Conservation (phyloP, 1,284 basidiomycete species). For the Fomitopsis palustris region DNA sequence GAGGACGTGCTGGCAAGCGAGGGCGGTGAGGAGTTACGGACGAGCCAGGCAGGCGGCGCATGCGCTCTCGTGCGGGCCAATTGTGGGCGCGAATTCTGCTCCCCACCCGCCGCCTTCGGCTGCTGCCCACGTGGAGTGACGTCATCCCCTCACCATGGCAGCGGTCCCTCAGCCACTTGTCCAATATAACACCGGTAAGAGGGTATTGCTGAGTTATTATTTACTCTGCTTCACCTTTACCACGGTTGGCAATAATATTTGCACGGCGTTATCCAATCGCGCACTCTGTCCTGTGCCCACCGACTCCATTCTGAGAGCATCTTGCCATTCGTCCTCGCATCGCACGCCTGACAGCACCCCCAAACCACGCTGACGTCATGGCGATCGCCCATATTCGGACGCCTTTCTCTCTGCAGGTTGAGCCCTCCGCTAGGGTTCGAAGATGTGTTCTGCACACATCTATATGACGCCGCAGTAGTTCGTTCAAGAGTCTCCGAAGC, state of each 20-base stretch:
- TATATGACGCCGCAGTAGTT: background rate
- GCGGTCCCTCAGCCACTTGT: background rate
- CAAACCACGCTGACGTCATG: background rate
- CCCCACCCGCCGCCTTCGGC: background rate
- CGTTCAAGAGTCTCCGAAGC: no score
- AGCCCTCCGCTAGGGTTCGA: background rate
- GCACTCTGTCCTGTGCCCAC: background rate
- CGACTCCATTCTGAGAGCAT: background rate
- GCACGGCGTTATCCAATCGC: no score
- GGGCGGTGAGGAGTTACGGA: background rate
- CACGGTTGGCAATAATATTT: no score
- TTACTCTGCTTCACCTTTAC: no score
- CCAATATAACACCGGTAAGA: no score
- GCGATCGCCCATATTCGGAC: background rate
- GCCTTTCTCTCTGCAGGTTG: background rate
- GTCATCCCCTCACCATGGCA: background rate
- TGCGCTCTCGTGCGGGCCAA: background rate
- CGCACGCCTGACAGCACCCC: background rate
- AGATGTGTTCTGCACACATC: background rate
- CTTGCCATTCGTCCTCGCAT: background rate
- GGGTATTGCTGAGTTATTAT: background rate
- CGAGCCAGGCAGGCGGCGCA: background rate
- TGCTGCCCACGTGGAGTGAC: background rate
- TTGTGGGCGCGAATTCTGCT: background rate
- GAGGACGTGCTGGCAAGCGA: background rate